Base-by-base conservation (phyloP, 148 eudicot species). In the Chenopodium suecicum region DNA sequence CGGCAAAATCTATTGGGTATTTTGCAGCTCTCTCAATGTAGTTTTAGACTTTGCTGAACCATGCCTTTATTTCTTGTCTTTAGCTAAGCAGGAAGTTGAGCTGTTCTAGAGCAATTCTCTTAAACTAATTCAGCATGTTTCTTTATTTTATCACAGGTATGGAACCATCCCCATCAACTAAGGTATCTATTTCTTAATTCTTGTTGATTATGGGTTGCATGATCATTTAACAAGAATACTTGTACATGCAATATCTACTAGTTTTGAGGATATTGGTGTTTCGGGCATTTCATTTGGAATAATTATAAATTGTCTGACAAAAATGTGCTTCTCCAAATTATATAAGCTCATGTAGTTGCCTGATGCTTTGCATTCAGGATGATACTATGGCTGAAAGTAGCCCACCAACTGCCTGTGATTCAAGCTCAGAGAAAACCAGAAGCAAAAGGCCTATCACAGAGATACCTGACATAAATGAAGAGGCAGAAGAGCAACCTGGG, bases 381-480 rank as follows among this genome's bases (percentile, higher is more conserved):
- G 73, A 84, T 70, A 60, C 82, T 31, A 65, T 80, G 70, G 83
- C 79, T 70, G 75, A 81, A 54, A 68, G 76, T 75, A 74, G 23
- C 68, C 65, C 79, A 32, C 82, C 60, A 73, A 63, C 74, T 70
- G 74, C 80, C 37, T 16, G 73, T 76, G 81, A 69, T 77, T 88
- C 88, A 64, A 70, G 82, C 64, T 58, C 82, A 65, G 89, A 85
- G 79, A 82, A 78, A 77, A 60, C 70, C 14, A 67, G 75, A 82
- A 79, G 80, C 83, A 84, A 82, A 79, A 47, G 81, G 73, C 78
- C 71, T 2, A 81, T 82, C 17, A 68, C 78, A 16, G 82, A 73
- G 72, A 76, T 90, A 78, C 90, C 91, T 0, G 88, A 89, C 81
- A 89, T 87, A 9, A 90, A 91, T 81, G 73, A 81, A 84, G 89